Conservation (phyloP, 345 rosid genomes). For the Syzygium oleosum region DNA sequence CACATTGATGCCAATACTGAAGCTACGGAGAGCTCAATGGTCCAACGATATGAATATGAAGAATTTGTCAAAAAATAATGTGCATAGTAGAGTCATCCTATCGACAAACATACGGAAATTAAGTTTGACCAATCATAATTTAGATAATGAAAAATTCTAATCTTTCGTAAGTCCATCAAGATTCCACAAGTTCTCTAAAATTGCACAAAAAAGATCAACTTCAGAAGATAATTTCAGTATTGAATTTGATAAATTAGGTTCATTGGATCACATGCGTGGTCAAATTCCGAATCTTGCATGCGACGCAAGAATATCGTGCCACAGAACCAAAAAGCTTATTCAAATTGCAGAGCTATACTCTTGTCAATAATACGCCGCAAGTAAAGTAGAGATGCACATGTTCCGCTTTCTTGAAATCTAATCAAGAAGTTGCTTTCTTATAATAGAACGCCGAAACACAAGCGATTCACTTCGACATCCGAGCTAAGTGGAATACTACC, state of each 20-base stretch:
- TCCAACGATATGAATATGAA: not conserved
- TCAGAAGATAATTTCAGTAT: not conserved
- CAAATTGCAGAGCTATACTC: not conserved
- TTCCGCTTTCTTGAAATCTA: not conserved
- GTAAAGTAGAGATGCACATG: not conserved
- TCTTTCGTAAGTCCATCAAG: not conserved
- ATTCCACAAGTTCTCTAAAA: not conserved
- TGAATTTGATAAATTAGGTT: not conserved
- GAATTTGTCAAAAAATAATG: not conserved
- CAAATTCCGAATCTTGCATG: not conserved
- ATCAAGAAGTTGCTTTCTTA: not conserved
- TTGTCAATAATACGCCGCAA: not conserved
- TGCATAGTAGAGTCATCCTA: not conserved
- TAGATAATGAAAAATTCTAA: no score
- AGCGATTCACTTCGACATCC: not conserved
- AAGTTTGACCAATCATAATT: not conserved
- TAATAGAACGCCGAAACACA: not conserved
- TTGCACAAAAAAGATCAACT: not conserved
- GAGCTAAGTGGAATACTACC: not conserved
- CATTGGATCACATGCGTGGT: not conserved
- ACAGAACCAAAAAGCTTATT: not conserved
- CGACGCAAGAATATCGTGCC: not conserved
- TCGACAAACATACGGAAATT: not conserved
- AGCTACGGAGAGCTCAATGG: not conserved
- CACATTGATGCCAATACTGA: not conserved